Percentiles rank a stretch among this genome's conserved stretches.
phyloP scores from a whole-genome alignment of 768 basidiomycete genomes.

The Asterophora parasitica region DNA sequence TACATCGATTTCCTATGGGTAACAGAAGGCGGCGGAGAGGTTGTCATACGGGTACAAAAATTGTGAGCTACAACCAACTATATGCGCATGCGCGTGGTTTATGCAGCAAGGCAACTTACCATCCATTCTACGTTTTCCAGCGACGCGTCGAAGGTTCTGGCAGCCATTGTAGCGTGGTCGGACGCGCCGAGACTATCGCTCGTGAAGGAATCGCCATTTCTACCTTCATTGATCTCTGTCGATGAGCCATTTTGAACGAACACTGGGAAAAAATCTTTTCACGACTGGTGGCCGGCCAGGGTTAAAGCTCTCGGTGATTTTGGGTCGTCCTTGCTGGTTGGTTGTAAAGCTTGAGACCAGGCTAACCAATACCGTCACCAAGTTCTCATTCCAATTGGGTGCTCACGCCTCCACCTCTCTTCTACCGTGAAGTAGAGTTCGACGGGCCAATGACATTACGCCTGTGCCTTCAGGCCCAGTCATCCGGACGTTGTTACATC shows the following conservation, averaged over 20 bases:
- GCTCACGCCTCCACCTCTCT: too few relatives aligned
- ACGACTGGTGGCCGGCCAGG: too few relatives aligned
- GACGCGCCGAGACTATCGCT: constrained; percentile 30
- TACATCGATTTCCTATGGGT: constrained; percentile 61
- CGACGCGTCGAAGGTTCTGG: constrained; percentile 31
- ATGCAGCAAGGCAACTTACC: not conserved
- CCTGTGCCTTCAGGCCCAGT: too few relatives aligned
- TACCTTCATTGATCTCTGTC: constrained; percentile 31
- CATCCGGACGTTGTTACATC: too few relatives aligned
- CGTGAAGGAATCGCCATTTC: constrained; percentile 35
- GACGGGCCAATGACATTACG: too few relatives aligned
- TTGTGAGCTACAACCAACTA: constrained; percentile 27
- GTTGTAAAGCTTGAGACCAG: not conserved
- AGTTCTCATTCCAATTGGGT: too few relatives aligned
- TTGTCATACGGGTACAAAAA: constrained; percentile 36
- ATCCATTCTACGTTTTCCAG: constrained; percentile 13
- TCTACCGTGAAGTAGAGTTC: too few relatives aligned
- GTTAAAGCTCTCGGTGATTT: too few relatives aligned
- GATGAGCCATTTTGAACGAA: constrained; percentile 1
- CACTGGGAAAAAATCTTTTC: too few relatives aligned
- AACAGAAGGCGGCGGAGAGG: constrained; percentile 32
- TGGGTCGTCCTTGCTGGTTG: not conserved
- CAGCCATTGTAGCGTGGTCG: constrained; percentile 27
- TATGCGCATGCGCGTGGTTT: not conserved
- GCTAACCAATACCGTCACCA: too few relatives aligned